A percentile compares a stretch with the other conserved stretches of the same genome.
These are phyloP conservation scores for Xylaria nigripes DNA, from an alignment of 495 filamentous ascomycete species.

Conservation along the genomic window DNA sequence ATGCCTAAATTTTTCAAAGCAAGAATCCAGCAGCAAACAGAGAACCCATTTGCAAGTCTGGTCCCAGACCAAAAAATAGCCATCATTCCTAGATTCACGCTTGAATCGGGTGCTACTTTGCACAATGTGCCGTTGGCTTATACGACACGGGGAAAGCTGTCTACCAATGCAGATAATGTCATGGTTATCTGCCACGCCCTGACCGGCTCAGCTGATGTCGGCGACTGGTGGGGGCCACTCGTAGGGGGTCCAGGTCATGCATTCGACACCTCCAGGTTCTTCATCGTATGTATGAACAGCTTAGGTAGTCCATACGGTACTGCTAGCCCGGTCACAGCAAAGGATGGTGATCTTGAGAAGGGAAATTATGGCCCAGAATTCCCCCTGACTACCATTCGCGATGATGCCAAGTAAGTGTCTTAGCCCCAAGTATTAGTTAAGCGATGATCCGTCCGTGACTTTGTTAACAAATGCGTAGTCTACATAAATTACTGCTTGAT, in stretches of 20 bases:
- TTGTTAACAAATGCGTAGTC: conserved; percentile 39
- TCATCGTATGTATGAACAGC: conserved; percentile 92
- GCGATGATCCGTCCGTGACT: neutral
- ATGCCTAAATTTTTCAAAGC: conserved; percentile 52
- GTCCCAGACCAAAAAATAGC: conserved; percentile 82
- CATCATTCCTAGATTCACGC: conserved; percentile 79
- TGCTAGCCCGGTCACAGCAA: conserved; percentile 86
- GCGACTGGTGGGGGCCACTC: conserved; percentile 97
- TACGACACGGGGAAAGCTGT: conserved; percentile 73
- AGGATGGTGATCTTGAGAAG: conserved; percentile 64
- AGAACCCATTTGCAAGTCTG: conserved; percentile 82
- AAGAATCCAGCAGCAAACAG: conserved; percentile 59
- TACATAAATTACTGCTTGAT: conserved; percentile 87
- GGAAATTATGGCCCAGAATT: conserved; percentile 92
- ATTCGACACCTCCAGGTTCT: conserved; percentile 89
- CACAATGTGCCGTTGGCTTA: conserved; percentile 89
- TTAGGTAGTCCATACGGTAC: conserved; percentile 94
- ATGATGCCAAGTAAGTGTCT: conserved; percentile 83
- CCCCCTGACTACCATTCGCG: conserved; percentile 85
- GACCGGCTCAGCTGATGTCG: conserved; percentile 91
- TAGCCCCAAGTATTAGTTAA: neutral
- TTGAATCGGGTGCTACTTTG: conserved; percentile 85
- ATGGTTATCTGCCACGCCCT: conserved; percentile 97
- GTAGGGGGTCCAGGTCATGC: conserved; percentile 82
- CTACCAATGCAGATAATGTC: conserved; percentile 71